Evolutionary conservation across 225 moss, liverwort and hornwort genomes (phyloP).

Genomic region (Physcomitrium patens): DNA sequence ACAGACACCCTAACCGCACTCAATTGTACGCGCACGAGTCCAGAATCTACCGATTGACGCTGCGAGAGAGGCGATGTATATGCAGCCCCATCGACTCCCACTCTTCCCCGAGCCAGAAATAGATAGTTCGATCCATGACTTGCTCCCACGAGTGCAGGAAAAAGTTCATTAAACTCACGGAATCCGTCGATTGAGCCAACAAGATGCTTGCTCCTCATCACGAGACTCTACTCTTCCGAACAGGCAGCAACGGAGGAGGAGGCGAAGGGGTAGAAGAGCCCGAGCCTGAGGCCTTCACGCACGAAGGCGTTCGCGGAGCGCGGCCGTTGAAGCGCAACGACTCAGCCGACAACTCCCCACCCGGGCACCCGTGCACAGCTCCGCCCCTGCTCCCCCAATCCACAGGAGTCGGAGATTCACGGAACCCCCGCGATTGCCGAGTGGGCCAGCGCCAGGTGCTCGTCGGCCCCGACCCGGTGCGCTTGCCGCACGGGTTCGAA

Average conservation of each 20-base stretch:
- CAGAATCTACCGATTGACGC: conserved; percentile 27
- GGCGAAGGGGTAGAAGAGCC: not conserved
- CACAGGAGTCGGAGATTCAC: rapidly evolving
- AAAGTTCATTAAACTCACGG: not conserved
- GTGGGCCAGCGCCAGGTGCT: not conserved
- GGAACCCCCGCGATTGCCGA: not conserved
- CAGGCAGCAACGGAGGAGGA: not conserved
- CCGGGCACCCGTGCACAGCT: not conserved
- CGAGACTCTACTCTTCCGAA: conserved; percentile 20
- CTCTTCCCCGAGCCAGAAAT: not conserved
- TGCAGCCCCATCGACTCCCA: not conserved
- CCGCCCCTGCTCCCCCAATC: not conserved
- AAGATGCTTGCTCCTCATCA: not conserved
- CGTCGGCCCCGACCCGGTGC: too few species aligned
- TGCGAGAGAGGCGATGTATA: not conserved
- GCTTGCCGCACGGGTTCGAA: too few species aligned
- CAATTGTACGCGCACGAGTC: conserved; percentile 1
- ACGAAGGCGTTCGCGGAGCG: not conserved
- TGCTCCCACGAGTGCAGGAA: not conserved
- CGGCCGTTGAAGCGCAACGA: conserved; percentile 21
- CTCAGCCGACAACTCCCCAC: not conserved
- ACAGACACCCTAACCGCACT: conserved; percentile 34
- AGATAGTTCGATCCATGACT: conserved; percentile 8
- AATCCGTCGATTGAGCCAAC: not conserved
- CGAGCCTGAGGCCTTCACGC: not conserved